These are phyloP conservation scores for Corchorus capsularis DNA, from an alignment of 345 rosid species.

Conservation along the genomic window DNA sequence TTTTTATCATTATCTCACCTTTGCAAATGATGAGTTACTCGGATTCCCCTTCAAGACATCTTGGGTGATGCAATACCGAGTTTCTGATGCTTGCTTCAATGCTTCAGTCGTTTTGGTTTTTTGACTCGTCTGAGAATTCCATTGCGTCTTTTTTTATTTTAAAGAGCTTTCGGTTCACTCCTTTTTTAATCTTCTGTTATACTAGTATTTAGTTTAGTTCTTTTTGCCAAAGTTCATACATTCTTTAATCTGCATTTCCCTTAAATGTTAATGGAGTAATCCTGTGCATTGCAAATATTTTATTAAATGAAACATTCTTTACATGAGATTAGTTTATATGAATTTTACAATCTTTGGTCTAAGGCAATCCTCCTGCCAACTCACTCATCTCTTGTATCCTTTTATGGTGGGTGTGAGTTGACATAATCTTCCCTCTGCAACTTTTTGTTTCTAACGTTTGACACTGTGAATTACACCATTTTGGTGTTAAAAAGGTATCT, in stretches of 20 bases:
- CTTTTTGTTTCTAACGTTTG: background rate
- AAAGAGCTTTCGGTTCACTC: background rate
- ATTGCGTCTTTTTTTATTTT: background rate
- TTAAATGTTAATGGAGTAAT: too few species aligned
- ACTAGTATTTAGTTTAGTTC: background rate
- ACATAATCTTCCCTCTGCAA: background rate
- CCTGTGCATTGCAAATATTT: background rate
- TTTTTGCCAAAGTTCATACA: background rate
- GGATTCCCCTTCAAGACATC: slow-evolving; percentile 75
- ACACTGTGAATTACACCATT: too few species aligned
- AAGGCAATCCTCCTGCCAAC: background rate
- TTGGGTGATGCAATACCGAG: slow-evolving; percentile 70
- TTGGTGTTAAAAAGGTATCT: too few species aligned
- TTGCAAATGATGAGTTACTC: slow-evolving; percentile 54
- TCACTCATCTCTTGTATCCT: background rate
- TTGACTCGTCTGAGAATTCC: background rate
- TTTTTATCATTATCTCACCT: background rate
- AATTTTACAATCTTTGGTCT: background rate
- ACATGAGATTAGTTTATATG: too few species aligned
- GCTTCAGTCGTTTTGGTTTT: too few species aligned
- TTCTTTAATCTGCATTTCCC: background rate
- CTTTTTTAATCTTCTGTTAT: background rate
- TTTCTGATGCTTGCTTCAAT: slow-evolving; percentile 43
- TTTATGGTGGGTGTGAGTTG: background rate
- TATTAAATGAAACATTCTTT: too few species aligned